These are phyloP conservation scores for Boletus subparvulus DNA, from an alignment of 768 basidiomycete species.

Conservation along the genomic window DNA sequence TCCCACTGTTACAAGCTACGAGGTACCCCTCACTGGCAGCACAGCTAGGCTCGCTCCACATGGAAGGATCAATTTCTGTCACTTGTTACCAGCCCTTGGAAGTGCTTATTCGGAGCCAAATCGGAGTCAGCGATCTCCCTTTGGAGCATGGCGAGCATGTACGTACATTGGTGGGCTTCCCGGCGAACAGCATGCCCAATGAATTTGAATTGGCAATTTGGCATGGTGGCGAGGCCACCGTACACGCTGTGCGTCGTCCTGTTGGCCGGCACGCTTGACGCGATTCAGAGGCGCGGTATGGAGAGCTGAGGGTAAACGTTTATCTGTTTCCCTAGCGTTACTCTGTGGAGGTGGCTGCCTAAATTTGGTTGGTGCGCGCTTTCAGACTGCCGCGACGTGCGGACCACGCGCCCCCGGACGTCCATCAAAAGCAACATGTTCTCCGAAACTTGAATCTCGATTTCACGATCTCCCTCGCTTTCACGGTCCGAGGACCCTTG, in stretches of 20 bases:
- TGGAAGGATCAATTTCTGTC: background rate
- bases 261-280: background rate
- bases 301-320: background rate
- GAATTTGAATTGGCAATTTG: constrained; percentile 21
- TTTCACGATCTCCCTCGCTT: background rate
- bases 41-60: background rate
- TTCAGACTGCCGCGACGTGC: background rate
- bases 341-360: background rate
- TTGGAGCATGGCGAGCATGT: constrained; percentile 1
- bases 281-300: background rate
- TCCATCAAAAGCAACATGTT: background rate
- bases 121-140: background rate
- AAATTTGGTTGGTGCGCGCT: background rate
- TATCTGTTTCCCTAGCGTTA: no score
- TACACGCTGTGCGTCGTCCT: constrained; percentile 2
- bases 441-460: background rate
- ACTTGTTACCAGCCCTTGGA: background rate
- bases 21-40: background rate
- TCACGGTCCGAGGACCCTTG: background rate
- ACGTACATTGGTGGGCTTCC: background rate
- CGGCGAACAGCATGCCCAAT: constrained; percentile 1
- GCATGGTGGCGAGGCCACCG: background rate
- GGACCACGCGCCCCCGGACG: background rate
- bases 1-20: background rate
- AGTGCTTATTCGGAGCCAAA: background rate